Evolutionary conservation across 2,329 filamentous ascomycete species (phyloP), one percentile per base, ranked within the genome.

Genomic region (Helotiales sp.): DNA sequence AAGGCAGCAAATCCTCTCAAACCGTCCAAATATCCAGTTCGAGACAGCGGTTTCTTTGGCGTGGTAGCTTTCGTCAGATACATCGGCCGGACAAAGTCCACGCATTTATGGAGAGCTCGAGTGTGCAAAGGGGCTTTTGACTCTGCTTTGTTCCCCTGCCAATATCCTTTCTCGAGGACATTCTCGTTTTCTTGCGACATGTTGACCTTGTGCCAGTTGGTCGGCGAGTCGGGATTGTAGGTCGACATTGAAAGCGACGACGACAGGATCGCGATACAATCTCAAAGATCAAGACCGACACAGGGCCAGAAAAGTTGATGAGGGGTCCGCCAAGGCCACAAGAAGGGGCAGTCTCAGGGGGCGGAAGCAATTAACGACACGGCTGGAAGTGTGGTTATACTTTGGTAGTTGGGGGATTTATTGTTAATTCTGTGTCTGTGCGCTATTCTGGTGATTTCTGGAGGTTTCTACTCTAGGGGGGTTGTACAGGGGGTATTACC

Each of bases 1-100:
- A 84, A 73, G 6, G 82, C 81, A 10, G 83, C 82, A 55, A 84
- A 77, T 37, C 83, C 83, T 60, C 83, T 80, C 55, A 84, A 75
- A 28, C 83, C 82, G 71, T 84, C 82, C 37, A 85, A 79, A 72
- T 82, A 84, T 6, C 81, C 80, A 0, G 82, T 83, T 17, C 65
- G 49, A 6, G 64, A 66, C 1, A 66, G 26, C 5, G 61, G 62
- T 26, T 68, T 68, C 55, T 58, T 40, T 3, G 24, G 47, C 37
- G 54, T 43, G 3, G 54, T 32, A 15, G 28, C 60, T 22, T 59
- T 50, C n/a, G 62, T 64, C 24, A 64, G 28, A 8, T 59, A 49
- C 28, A 57, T 47, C 6, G 63, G 63, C 10, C 63, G 63, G 5
- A 54, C 30, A 7, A 54, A 30, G 7, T 65, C 54, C 17, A 52